Evolutionary conservation across 2,329 filamentous ascomycete species (phyloP).

Genomic region (Monilinia fructicola): DNA sequence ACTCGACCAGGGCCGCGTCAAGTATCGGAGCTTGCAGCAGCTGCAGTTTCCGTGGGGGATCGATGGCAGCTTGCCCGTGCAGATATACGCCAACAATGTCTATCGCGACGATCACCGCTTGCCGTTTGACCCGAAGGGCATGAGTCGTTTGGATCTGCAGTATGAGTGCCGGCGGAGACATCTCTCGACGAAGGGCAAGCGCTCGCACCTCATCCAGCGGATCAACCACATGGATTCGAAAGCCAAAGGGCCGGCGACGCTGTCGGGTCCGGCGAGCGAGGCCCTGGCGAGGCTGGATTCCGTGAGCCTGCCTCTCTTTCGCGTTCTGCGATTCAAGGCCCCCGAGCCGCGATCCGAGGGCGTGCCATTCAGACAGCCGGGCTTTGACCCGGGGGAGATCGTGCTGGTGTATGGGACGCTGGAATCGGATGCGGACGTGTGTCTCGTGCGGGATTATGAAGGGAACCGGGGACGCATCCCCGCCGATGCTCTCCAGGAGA

Average conservation of each 20-base stretch:
- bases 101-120: constrained; percentile 1
- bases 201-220: background rate
- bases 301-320: background rate
- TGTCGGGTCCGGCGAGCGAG: background rate
- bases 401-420: background rate
- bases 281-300: background rate
- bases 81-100: background rate
- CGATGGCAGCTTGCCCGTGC: background rate
- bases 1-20: constrained; percentile 9
- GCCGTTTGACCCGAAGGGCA: constrained; percentile 5
- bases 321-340: background rate
- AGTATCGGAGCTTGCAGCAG: background rate
- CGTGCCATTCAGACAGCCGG: background rate
- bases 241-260: background rate
- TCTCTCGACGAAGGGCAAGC: background rate
- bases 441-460: constrained; percentile 14
- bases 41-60: constrained; percentile 19
- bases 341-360: background rate
- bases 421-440: background rate
- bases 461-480: constrained; percentile 7
- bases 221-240: background rate
- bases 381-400: background rate
- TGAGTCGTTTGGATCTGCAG: constrained; percentile 12
- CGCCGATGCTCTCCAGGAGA: background rate
- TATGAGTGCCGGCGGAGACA: constrained; percentile 9